Evolutionary conservation across 1,284 basidiomycete species (phyloP).

Genomic region (Rhodotorula sp.): DNA sequence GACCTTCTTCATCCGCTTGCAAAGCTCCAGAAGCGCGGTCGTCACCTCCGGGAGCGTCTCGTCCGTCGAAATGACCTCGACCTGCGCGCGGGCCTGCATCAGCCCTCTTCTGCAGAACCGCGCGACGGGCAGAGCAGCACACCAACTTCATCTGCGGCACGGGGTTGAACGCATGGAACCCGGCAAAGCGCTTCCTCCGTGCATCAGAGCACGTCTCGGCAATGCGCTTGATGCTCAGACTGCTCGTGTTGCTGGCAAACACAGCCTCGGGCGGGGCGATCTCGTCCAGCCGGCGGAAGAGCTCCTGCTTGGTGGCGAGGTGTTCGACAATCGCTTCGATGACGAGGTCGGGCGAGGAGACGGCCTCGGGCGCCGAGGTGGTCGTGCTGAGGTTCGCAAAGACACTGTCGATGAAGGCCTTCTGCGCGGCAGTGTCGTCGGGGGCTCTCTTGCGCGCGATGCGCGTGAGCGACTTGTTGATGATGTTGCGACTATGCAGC

Average conservation of each 20-base stretch:
- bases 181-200: slow-evolving; percentile 54
- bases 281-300: slow-evolving; percentile 58
- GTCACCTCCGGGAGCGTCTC: slow-evolving; percentile 57
- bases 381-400: slow-evolving; percentile 57
- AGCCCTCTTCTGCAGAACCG: neutral
- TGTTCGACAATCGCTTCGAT: slow-evolving; percentile 64
- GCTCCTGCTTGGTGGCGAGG: slow-evolving; percentile 59
- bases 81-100: neutral
- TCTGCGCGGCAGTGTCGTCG: slow-evolving; percentile 53
- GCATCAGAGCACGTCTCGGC: slow-evolving; percentile 49
- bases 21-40: slow-evolving; percentile 56
- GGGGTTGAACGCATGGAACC: slow-evolving; percentile 58
- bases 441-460: slow-evolving; percentile 58
- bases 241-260: slow-evolving; percentile 62
- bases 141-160: slow-evolving; percentile 60
- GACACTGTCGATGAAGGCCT: slow-evolving; percentile 51
- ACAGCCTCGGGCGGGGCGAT: slow-evolving; percentile 56
- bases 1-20: slow-evolving; percentile 58
- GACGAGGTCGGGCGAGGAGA: slow-evolving; percentile 58
- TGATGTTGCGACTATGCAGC: slow-evolving; percentile 53
- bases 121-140: neutral
- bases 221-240: slow-evolving; percentile 58
- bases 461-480: slow-evolving; percentile 58
- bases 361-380: slow-evolving; percentile 57
- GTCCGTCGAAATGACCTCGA: slow-evolving; percentile 59